phyloP scores from a whole-genome alignment of 441 rosid genomes.

The Eruca vesicaria region DNA sequence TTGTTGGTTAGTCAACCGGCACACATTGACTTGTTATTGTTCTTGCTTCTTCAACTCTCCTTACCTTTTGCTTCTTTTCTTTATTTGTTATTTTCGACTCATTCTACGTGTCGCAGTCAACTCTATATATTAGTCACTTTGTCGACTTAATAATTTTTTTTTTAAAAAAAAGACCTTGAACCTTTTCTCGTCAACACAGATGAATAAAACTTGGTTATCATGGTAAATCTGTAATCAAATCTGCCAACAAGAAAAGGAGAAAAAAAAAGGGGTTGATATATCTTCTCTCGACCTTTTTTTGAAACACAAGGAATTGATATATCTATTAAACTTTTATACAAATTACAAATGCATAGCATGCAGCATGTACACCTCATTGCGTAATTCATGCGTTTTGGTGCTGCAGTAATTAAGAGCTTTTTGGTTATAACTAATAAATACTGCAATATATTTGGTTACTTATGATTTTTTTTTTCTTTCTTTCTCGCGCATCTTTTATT shows the following conservation, averaged over 20 bases:
- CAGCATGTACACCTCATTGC: no score
- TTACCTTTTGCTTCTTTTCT: conserved; percentile 7
- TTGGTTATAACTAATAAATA: neutral
- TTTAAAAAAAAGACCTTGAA: no score
- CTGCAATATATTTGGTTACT: neutral
- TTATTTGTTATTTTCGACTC: neutral
- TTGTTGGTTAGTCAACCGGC: neutral
- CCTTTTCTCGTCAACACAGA: neutral
- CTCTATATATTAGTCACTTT: neutral
- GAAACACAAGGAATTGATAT: no score
- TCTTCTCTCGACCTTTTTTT: no score
- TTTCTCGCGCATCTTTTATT: neutral
- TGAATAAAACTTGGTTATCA: neutral
- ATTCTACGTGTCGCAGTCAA: neutral
- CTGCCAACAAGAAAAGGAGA: neutral
- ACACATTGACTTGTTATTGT: neutral
- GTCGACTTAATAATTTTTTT: neutral
- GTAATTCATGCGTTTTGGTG: neutral
- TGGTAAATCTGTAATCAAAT: neutral
- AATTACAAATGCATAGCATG: no score
- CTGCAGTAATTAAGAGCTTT: neutral
- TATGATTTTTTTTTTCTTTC: neutral
- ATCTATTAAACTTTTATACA: neutral
- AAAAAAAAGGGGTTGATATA: neutral
- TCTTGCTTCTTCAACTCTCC: neutral